Base-by-base conservation (phyloP, 805 yeast species). In the Babjeviella inositovora region DNA sequence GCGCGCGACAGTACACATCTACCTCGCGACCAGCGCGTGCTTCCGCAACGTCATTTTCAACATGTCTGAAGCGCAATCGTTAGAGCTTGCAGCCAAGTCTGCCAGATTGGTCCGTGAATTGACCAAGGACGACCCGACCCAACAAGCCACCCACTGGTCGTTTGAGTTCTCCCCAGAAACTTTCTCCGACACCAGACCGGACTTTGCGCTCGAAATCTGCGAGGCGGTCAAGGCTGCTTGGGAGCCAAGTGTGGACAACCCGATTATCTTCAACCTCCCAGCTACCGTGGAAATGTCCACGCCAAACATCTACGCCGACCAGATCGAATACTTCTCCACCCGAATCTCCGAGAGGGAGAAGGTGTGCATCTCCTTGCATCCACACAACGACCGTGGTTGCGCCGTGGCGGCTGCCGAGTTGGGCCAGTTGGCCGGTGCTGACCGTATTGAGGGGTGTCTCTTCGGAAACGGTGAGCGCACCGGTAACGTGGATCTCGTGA, bases 401-500 rank as follows among this genome's bases (percentile, higher is more conserved):
- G 85, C 79, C 8, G 85, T 77, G n/a, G 90, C 87, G 7, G 90
- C 90, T 17, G 74, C 84, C 4, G 92, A 77, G 47, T 60, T 77
- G 27, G 92, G 79, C 21, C 72, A 70, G 39, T 39, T 77, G 47
- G 92, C 82, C 3, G 92, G 92, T 25, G 92, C 82, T n/a, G 82
- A 77, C 44, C 65, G 92, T 45, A 77, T 77, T 13, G 92, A 77
- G 48, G 92, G 92, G 12, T 77, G 87, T 50, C 50, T 77, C 22
- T 77, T 77, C 37, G 92, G 90, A 24, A 77, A 77, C 39, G 90
- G 92, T 34, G 92, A 77, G 54, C 68, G 92, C 46, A 77, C 92
- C 4, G 92, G 92, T 32, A 77, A 77, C 40, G 92, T 79, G 24
- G 90, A 79, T 42, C 51, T 77, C 25, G 84, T 77, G 15, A 77